phyloP scores from a whole-genome alignment of 768 basidiomycete species.

The Floccularia luteovirens region DNA sequence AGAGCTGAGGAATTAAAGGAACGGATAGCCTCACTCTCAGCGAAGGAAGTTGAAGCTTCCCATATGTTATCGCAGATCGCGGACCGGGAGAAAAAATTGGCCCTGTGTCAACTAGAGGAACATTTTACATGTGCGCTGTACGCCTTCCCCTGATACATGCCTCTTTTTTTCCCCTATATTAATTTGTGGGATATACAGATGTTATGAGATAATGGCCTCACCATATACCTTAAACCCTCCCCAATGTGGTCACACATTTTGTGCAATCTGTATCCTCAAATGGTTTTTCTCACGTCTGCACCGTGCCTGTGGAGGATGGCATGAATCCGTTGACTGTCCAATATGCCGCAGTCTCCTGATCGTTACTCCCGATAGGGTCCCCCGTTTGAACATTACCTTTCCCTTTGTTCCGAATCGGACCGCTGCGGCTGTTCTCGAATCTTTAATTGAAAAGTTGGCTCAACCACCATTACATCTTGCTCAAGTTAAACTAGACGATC shows the following conservation, averaged over 20 bases:
- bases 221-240: constrained; percentile 49
- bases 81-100: constrained; percentile 30
- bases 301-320: constrained; percentile 57
- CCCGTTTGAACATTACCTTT: constrained; percentile 42
- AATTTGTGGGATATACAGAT: constrained; percentile 27
- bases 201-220: constrained; percentile 57
- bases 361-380: constrained; percentile 42
- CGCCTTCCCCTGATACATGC: constrained; percentile 14
- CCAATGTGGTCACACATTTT: constrained; percentile 63
- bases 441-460: constrained; percentile 42
- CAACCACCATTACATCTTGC: constrained; percentile 22
- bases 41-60: constrained; percentile 33
- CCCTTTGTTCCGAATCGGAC: constrained; percentile 61
- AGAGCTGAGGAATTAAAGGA: constrained; percentile 30
- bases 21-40: constrained; percentile 26
- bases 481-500: constrained; percentile 34
- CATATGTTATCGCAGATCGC: constrained; percentile 31
- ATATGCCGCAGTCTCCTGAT: constrained; percentile 51
- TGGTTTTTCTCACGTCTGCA: constrained; percentile 68
- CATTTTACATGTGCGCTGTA: constrained; percentile 61
- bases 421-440: constrained; percentile 41
- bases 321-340: constrained; percentile 60
- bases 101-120: constrained; percentile 49
- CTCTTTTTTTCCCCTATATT: constrained; percentile 2
- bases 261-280: constrained; percentile 56